Evolutionary conservation across 768 basidiomycete genomes (phyloP), one percentile per base, ranked within the genome.

Genomic region (Trametes cubensis): DNA sequence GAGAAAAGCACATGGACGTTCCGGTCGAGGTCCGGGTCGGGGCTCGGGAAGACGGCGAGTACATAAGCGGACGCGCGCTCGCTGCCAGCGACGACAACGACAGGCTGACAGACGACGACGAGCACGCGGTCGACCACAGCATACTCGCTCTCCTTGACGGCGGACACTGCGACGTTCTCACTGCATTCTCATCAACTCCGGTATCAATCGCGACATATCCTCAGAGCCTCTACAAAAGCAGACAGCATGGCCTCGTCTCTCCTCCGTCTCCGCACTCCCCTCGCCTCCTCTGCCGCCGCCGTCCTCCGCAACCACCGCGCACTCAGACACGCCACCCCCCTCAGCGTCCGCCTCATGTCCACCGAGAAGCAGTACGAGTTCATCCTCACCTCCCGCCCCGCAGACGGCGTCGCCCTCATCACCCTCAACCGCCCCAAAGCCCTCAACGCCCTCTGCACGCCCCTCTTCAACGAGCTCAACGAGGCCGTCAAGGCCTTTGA

Each of bases 361-460:
- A 73, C 80, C 38, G 61, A 54, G 58, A 64, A 66, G 38, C 72
- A 79, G 58, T 90, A 88, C 75, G 81, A 84, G 69, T 80, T 85
- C 69, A 89, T 93, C 71, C 76, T 92, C 45, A 82, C 84, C 18
- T 85, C 89, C 3, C 80, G 81, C 61, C 90, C 91, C 1, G 81
- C 86, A 55, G 84, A 85, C 3, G 80, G 80, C 20, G 88, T 92
- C 45, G 78, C 83, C n/a, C 85, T 95, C 69, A 85, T 96, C 70
- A 92, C 89, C 15, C 81, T 96, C 69, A 94, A 96, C 77, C 83
- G 94, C 46, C 94, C 94, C 25, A 94, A 94, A 68, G 89, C 90
- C 18, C 78, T 95, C 61, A 98, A 97, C 71, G 95, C 97, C 4
- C 80, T 99, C 61, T 88, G 82, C 68, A 83, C 85, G 23, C 86